Conservation (phyloP, 2,329 filamentous ascomycete species). For the Talaromyces sp. region DNA sequence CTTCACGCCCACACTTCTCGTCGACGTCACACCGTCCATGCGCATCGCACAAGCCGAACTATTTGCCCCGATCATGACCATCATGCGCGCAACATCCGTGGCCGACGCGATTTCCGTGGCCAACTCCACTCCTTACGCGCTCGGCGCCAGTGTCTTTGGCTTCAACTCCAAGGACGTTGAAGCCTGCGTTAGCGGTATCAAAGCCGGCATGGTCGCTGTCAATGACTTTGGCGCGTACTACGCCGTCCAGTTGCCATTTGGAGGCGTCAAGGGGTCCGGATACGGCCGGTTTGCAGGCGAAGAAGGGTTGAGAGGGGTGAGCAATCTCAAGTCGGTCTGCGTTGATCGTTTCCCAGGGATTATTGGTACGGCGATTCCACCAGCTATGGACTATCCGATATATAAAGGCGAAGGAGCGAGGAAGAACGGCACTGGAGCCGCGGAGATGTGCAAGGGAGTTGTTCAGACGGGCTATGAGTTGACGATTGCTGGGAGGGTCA, state of each 20-base stretch:
- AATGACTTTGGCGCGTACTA: constrained; percentile 96
- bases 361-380: constrained; percentile 70
- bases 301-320: constrained; percentile 77
- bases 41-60: constrained; percentile 82
- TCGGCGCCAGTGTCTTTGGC: constrained; percentile 86
- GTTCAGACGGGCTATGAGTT: constrained; percentile 43
- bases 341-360: constrained; percentile 58
- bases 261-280: constrained; percentile 79
- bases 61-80: constrained; percentile 82
- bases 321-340: constrained; percentile 83
- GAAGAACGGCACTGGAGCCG: constrained; percentile 56
- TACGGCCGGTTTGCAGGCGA: constrained; percentile 91
- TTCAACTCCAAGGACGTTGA: constrained; percentile 57
- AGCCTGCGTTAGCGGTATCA: constrained; percentile 61
- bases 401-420: constrained; percentile 48
- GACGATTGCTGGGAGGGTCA: constrained; percentile 35
- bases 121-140: constrained; percentile 77
- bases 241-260: constrained; percentile 89
- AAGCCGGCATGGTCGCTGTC: constrained; percentile 84
- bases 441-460: constrained; percentile 46
- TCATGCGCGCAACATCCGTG: constrained; percentile 68
- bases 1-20: constrained; percentile 84
- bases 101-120: constrained; percentile 67
- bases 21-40: constrained; percentile 84
- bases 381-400: constrained; percentile 76